Percentiles rank a stretch among this genome's conserved stretches.
Evolutionary conservation across 108 stramenopile species (phyloP).

Genomic region (Bacterosira constricta): DNA sequence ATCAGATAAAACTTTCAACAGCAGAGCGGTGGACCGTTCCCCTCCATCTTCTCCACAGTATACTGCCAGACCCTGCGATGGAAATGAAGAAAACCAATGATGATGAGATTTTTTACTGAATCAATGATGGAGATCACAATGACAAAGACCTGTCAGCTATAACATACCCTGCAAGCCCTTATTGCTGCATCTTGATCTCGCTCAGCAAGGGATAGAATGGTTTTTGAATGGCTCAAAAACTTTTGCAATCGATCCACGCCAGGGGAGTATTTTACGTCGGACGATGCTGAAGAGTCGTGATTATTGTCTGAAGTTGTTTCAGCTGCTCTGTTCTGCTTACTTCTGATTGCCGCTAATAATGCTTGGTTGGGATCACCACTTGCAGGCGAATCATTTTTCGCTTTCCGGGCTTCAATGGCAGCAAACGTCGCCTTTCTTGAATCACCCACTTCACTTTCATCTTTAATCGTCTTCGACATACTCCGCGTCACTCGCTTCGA

Average conservation of each 20-base stretch:
- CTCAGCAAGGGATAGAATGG: constrained; percentile 49
- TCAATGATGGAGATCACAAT: not conserved
- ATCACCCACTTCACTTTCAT: constrained; percentile 26
- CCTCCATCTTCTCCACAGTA: constrained; percentile 85
- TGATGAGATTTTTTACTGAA: not conserved
- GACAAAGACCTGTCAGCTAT: no score
- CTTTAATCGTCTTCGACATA: constrained; percentile 16
- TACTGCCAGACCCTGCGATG: constrained; percentile 54
- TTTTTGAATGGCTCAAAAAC: constrained; percentile 61
- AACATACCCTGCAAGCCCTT: constrained; percentile 58
- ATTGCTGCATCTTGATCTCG: constrained; percentile 56
- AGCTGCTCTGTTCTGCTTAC: constrained; percentile 1
- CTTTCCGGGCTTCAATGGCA: constrained; percentile 42
- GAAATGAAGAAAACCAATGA: not conserved
- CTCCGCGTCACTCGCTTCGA: constrained; percentile 29
- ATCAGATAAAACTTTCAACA: constrained; percentile 71
- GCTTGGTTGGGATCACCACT: constrained; percentile 39
- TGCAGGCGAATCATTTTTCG: constrained; percentile 4
- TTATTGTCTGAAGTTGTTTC: constrained; percentile 7
- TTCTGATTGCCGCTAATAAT: constrained; percentile 51
- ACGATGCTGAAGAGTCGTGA: not conserved
- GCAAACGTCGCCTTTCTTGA: constrained; percentile 52
- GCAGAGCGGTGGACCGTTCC: constrained; percentile 51
- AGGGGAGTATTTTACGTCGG: constrained; percentile 33
- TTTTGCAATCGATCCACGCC: constrained; percentile 64